Base-by-base conservation (phyloP, 345 rosid genomes). In the Brassica napus region DNA sequence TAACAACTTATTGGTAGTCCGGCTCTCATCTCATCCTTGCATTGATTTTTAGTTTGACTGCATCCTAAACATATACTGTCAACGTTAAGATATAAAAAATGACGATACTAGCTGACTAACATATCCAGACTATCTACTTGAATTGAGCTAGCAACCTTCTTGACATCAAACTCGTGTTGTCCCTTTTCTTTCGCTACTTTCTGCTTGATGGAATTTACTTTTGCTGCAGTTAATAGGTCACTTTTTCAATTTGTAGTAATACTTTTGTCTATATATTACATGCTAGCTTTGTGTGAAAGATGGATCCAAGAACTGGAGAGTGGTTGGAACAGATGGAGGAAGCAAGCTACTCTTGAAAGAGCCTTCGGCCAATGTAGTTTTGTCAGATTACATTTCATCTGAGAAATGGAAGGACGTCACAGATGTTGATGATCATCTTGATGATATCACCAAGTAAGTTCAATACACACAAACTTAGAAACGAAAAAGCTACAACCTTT, bases 351-450 rank as follows among this genome's bases (percentile, higher is more conserved):
- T 85, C 9, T 74, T 78, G 42, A 93, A 89, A 89, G 99, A 91
- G 80, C 94, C 98, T 77, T 87, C 94, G 1, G 97, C 98, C 23
- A 93, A 90, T 83, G 67, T 75, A 71, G 84, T 93, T 64, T 74
- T 95, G 39, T 73, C 76, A 68, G 99, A 93, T 86, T 89, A 85
- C 79, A 87, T 95, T 69, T 80, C 91, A 47, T 86, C 94, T 3
- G 87, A 80, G 81, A 95, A 93, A 82, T 91, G 97, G 96, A 88
- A 88, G 78, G 88, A 87, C 77, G 75, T 95, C 39, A 90, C 90
- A 21, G 98, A 95, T 82, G 86, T 95, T 75, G 97, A 95, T 71
- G 98, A 93, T 71, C 99, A 93, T 85, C 98, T 95, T 32, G 99
- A 93, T 55, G 91, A 93, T 81, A 77, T 93, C 32, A 88, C 88